phyloP scores from a whole-genome alignment of 768 basidiomycete species.

The Tulasnella sp. region DNA sequence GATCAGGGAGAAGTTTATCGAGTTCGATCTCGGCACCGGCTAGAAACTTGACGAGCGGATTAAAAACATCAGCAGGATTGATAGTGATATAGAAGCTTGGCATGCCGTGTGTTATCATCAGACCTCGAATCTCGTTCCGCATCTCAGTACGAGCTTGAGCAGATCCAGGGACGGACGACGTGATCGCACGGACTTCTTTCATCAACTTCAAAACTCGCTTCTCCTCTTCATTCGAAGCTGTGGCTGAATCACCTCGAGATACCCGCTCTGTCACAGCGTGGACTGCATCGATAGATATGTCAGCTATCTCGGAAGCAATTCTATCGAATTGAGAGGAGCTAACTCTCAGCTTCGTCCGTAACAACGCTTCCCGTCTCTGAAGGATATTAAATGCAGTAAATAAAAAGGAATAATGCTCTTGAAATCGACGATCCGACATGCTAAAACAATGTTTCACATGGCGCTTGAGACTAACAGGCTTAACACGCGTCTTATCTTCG shows the following conservation, averaged over 20 bases:
- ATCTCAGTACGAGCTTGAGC: conserved; percentile 6
- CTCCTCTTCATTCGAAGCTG: background rate
- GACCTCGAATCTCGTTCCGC: conserved; percentile 16
- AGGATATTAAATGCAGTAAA: conserved; percentile 19
- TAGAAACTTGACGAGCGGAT: conserved; percentile 15
- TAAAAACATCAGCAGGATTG: conserved; percentile 17
- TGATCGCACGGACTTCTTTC: conserved; percentile 16
- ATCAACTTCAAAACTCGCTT: conserved; percentile 11
- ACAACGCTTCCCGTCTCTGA: conserved; percentile 9
- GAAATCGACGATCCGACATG: conserved; percentile 17
- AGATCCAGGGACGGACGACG: conserved; percentile 15
- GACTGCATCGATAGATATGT: conserved; percentile 9
- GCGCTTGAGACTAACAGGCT: background rate
- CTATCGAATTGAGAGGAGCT: background rate
- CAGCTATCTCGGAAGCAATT: conserved; percentile 2
- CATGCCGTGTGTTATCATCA: conserved; percentile 10
- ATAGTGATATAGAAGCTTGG: conserved; percentile 19
- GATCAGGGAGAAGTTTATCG: background rate
- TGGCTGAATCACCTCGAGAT: background rate
- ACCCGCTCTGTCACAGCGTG: conserved; percentile 13
- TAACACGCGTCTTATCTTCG: background rate
- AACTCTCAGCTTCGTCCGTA: conserved; percentile 12
- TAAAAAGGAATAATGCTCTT: conserved; percentile 11
- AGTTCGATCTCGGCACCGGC: conserved; percentile 13
- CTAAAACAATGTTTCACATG: conserved; percentile 11